Conservation (phyloP, 2,329 filamentous ascomycete genomes). For the Cladorrhinum sp. region DNA sequence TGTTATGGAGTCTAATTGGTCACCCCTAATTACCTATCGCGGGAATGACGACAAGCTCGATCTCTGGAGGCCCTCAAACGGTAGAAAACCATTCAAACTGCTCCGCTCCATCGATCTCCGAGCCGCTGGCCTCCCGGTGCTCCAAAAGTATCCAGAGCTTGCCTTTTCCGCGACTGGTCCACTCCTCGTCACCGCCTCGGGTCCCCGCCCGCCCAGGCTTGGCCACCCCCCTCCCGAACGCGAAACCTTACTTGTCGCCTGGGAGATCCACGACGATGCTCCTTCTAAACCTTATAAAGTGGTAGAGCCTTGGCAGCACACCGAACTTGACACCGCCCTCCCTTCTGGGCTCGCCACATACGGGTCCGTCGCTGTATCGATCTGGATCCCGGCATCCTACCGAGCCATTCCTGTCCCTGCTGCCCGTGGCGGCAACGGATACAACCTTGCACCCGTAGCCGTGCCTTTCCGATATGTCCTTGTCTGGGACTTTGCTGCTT, state of each 20-base stretch:
- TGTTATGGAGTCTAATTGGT: constrained; percentile 34
- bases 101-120: constrained; percentile 36
- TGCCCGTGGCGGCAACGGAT: constrained; percentile 28
- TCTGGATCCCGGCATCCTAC: constrained; percentile 41
- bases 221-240: constrained; percentile 38
- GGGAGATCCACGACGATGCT: constrained; percentile 35
- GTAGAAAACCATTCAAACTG: constrained; percentile 39
- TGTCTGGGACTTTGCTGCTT: constrained; percentile 40
- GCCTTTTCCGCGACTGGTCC: constrained; percentile 40
- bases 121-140: constrained; percentile 36
- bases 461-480: constrained; percentile 37
- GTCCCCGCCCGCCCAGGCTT: constrained; percentile 38
- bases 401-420: constrained; percentile 33
- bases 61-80: constrained; percentile 31
- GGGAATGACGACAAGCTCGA: constrained; percentile 34
- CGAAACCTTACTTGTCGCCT: constrained; percentile 39
- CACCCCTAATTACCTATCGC: constrained; percentile 37
- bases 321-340: constrained; percentile 40
- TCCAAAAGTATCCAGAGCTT: constrained; percentile 40
- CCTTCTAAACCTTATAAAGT: constrained; percentile 36
- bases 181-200: constrained; percentile 38
- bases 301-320: constrained; percentile 37
- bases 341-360: constrained; percentile 38
- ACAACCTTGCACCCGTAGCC: constrained; percentile 34
- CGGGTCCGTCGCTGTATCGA: constrained; percentile 38